Evolutionary conservation across 805 yeast genomes (phyloP).

Genomic region (Suhomyces kilbournensis): DNA sequence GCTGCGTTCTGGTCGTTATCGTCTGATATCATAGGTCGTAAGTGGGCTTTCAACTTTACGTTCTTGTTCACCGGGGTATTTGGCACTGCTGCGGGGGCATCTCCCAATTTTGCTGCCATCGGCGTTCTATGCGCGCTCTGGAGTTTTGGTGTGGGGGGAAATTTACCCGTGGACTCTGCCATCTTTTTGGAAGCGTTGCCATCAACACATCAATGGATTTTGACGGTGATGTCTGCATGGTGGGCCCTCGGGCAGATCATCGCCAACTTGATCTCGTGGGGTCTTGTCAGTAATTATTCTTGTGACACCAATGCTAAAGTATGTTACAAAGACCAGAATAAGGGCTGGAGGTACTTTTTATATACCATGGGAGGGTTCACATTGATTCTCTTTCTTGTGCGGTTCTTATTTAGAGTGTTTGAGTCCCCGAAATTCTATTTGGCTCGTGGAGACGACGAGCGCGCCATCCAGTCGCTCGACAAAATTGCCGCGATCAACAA

Average conservation of each 20-base stretch:
- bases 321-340: conserved; percentile 46
- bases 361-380: conserved; percentile 51
- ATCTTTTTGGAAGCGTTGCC: conserved; percentile 26
- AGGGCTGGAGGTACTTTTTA: conserved; percentile 61
- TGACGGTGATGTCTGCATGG: conserved; percentile 25
- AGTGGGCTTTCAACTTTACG: conserved; percentile 25
- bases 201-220: conserved; percentile 21
- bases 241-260: conserved; percentile 65
- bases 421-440: conserved; percentile 58
- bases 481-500: conserved; percentile 47
- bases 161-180: conserved; percentile 24
- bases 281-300: conserved; percentile 47
- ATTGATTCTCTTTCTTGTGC: conserved; percentile 26
- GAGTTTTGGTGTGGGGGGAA: conserved; percentile 28
- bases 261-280: conserved; percentile 55
- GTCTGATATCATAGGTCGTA: conserved; percentile 23
- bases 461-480: conserved; percentile 43
- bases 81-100: conserved; percentile 19
- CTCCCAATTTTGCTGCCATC: conserved; percentile 21
- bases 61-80: conserved; percentile 23
- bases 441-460: conserved; percentile 50
- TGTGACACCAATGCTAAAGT: conserved; percentile 31
- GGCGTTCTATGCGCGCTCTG: conserved; percentile 22
- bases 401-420: conserved; percentile 40
- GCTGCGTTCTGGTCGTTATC: conserved; percentile 23